Percentiles rank a stretch among this genome's conserved stretches.
Conservation (phyloP, 75 land plant species). For the Pseudotsuga menziesii region DNA sequence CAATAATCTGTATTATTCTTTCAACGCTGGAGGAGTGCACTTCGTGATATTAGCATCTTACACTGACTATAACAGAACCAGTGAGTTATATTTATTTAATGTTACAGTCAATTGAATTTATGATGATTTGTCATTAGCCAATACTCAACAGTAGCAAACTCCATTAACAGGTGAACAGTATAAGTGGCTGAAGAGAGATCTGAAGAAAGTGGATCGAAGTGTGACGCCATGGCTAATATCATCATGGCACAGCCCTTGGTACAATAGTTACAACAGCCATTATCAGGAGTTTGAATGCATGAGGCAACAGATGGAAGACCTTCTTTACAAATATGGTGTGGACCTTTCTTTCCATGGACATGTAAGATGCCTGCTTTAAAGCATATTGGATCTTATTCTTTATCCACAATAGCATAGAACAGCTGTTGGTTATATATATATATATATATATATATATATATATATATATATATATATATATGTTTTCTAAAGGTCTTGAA, state of each 20-base stretch:
- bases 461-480: no score
- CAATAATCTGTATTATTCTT: conserved; percentile 38
- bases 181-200: conserved; percentile 32
- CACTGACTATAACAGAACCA: conserved; percentile 29
- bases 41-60: conserved; percentile 41
- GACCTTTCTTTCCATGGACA: conserved; percentile 37
- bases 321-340: conserved; percentile 31
- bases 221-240: conserved; percentile 43
- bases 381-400: conserved; percentile 17
- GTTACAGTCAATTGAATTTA: no score
- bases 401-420: no score
- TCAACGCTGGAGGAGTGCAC: conserved; percentile 44
- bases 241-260: conserved; percentile 42
- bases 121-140: neutral
- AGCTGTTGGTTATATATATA: no score
- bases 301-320: conserved; percentile 39
- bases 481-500: no score
- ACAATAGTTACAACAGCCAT: conserved; percentile 35
- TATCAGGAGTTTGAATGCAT: conserved; percentile 44
- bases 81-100: conserved; percentile 11
- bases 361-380: conserved; percentile 11
- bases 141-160: no score
- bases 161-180: conserved; percentile 29
- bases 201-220: conserved; percentile 26
- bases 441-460: no score